Conservation (phyloP, 768 basidiomycete genomes). For the Mycena amicta region DNA sequence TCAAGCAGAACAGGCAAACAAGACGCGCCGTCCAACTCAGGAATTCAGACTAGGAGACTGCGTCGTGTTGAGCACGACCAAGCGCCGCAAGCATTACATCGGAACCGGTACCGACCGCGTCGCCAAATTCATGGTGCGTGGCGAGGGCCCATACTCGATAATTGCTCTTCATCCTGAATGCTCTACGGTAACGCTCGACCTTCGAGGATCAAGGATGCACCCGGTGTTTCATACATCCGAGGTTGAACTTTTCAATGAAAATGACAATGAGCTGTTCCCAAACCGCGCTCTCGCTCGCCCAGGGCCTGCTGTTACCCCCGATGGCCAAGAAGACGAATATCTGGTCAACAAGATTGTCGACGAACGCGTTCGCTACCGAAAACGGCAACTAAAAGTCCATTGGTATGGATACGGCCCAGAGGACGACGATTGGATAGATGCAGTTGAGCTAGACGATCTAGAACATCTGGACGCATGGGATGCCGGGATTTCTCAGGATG, state of each 20-base stretch:
- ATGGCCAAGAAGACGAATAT: constrained; percentile 27
- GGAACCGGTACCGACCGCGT: too few species aligned
- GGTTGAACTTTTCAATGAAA: constrained; percentile 26
- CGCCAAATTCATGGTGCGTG: too few species aligned
- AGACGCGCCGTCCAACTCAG: constrained; percentile 17
- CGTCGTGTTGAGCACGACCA: constrained; percentile 32
- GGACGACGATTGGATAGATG: too few species aligned
- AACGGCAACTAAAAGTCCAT: too few species aligned
- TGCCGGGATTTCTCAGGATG: too few species aligned
- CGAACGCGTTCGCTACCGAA: constrained; percentile 16
- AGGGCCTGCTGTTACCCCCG: constrained; percentile 20
- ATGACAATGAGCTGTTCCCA: constrained; percentile 34
- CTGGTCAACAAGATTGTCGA: constrained; percentile 32
- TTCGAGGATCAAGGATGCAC: constrained; percentile 26
- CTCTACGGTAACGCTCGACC: constrained; percentile 27
- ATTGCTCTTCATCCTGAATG: constrained; percentile 2
- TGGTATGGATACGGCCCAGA: too few species aligned
- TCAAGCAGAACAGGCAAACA: constrained; percentile 28
- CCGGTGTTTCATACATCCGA: constrained; percentile 38
- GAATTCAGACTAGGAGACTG: constrained; percentile 27
- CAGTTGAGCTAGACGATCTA: too few species aligned
- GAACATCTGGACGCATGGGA: too few species aligned
- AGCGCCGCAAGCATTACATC: constrained; percentile 41
- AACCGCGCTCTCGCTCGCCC: constrained; percentile 20
- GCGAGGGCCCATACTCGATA: constrained; percentile 33